Evolutionary conservation across 805 yeast species (phyloP).

Genomic region (Allodekkera sacchari): DNA sequence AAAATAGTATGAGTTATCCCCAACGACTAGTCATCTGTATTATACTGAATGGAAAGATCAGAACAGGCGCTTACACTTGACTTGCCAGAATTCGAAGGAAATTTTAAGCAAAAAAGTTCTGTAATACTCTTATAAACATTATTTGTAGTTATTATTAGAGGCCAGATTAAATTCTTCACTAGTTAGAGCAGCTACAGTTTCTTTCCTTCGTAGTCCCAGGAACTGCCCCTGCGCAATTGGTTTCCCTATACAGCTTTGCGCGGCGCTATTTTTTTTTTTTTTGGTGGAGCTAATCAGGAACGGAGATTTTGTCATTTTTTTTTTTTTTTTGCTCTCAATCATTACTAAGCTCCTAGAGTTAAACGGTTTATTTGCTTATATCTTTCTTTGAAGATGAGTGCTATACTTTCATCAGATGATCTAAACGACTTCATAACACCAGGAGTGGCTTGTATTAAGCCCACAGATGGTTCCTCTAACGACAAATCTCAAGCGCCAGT

Average conservation of each 20-base stretch:
- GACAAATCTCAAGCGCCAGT: constrained; percentile 2
- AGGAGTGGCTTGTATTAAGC: constrained; percentile 90
- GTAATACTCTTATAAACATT: too few species aligned
- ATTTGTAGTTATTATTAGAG: not conserved
- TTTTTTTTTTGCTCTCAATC: not conserved
- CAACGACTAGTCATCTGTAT: too few species aligned
- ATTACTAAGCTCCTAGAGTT: too few species aligned
- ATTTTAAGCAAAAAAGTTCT: too few species aligned
- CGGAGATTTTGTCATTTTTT: not conserved
- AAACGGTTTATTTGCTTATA: too few species aligned
- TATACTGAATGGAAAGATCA: too few species aligned
- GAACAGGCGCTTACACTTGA: too few species aligned
- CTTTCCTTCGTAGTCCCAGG: too few species aligned
- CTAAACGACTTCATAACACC: constrained; percentile 92
- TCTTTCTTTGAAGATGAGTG: constrained; percentile 50
- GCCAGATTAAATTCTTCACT: not conserved
- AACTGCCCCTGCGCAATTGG: not conserved
- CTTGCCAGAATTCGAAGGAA: too few species aligned
- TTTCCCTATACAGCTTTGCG: not conserved
- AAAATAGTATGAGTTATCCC: too few species aligned
- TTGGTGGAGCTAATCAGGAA: not conserved
- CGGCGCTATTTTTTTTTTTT: not conserved
- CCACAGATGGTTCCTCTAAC: constrained; percentile 41
- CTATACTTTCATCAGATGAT: constrained; percentile 81
- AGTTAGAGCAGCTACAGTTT: too few species aligned